These are phyloP conservation scores for Paraphoma chrysanthemicola DNA, from an alignment of 2,329 filamentous ascomycete species.

Conservation along the genomic window DNA sequence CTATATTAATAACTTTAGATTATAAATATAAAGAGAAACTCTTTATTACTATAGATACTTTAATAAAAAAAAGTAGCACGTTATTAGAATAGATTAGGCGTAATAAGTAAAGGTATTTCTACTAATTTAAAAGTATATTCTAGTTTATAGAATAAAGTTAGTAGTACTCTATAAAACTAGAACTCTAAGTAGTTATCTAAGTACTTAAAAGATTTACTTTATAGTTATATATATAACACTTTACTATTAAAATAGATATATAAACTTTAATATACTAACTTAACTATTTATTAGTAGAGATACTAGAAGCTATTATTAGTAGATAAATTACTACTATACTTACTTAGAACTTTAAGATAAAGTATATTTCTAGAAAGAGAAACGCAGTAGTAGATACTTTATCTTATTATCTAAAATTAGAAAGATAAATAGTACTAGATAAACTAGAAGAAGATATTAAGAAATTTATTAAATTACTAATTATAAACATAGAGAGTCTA, in stretches of 20 bases:
- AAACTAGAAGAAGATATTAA: too few relatives aligned
- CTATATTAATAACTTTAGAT: background rate
- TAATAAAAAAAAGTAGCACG: background rate
- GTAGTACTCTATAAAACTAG: background rate
- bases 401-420: too few relatives aligned
- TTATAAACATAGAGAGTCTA: too few relatives aligned
- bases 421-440: too few relatives aligned
- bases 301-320: too few relatives aligned
- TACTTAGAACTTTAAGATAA: background rate
- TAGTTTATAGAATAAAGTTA: background rate
- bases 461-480: too few relatives aligned
- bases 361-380: background rate
- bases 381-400: too few relatives aligned
- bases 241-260: background rate
- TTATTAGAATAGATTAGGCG: background rate
- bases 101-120: background rate
- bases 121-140: background rate
- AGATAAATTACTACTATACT: background rate
- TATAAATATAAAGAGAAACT: background rate
- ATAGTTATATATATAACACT: background rate
- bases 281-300: background rate
- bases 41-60: background rate
- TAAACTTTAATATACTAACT: background rate
- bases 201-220: background rate
- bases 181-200: background rate